Percentiles rank a stretch among this genome's conserved stretches.
Conservation (phyloP, 169 alveolate genomes). For the Plasmodium vinckei region DNA sequence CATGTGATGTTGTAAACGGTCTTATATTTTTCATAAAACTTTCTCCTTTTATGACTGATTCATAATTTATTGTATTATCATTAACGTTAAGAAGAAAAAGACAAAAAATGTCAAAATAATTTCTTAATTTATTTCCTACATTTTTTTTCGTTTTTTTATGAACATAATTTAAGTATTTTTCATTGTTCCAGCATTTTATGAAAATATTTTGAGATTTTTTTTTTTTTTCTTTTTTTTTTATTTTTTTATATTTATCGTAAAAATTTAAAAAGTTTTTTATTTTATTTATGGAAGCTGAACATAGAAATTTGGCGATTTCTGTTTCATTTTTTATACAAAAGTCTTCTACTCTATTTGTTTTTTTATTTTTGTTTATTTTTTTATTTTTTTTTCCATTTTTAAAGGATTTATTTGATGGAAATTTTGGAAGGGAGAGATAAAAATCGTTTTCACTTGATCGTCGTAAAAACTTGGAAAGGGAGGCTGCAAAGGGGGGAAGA, state of each 20-base stretch:
- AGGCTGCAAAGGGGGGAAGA: background rate
- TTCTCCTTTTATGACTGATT: too few relatives aligned
- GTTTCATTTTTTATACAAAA: background rate
- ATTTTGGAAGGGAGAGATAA: constrained; percentile 40
- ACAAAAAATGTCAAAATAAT: too few relatives aligned
- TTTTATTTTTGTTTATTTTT: background rate
- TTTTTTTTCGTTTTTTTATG: constrained; percentile 12
- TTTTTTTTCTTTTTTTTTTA: background rate
- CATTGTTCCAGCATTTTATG: constrained; percentile 54
- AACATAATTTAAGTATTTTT: constrained; percentile 5
- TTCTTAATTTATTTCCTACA: constrained; percentile 11
- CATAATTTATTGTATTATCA: too few relatives aligned
- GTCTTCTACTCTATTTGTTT: background rate
- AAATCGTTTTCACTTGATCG: constrained; percentile 43
- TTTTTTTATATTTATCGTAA: background rate
- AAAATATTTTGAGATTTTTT: constrained; percentile 22
- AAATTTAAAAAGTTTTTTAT: constrained; percentile 14
- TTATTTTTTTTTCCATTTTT: background rate
- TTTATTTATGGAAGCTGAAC: constrained; percentile 18
- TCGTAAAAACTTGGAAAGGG: constrained; percentile 31
- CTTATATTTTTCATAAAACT: too few relatives aligned
- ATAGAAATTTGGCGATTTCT: constrained; percentile 16
- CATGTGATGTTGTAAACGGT: too few relatives aligned
- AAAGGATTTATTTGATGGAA: background rate
- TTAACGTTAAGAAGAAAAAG: too few relatives aligned